Evolutionary conservation across 1,284 basidiomycete species (phyloP), one percentile per base, ranked within the genome.

Genomic region (Ceratobasidium sp.): DNA sequence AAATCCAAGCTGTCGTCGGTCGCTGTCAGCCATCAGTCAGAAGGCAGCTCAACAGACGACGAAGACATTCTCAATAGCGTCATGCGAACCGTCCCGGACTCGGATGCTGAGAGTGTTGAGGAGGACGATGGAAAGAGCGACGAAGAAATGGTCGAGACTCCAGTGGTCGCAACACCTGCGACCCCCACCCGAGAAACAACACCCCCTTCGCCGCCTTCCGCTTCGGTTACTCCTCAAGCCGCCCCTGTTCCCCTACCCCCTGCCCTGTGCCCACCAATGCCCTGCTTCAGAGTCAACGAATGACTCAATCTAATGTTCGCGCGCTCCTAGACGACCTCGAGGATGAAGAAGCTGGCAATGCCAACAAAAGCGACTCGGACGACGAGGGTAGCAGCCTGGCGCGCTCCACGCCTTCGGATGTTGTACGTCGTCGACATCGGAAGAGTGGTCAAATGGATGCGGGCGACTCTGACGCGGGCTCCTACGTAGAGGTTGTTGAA

Each of bases 271-370:
- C 27, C 27, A n/a, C 5, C 29, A 62, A 32, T 31, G 34, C 12
- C 74, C 76, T 5, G 75, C 79, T 13, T 74, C 34, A 29, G 15
- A 35, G 27, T 15, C 43, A 49, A 35, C 57, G 43, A 5, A 34
- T 64, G 45, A 35, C 58, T 25, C 58, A 34, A 5, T 29, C 43
- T 1, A 25, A 31, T 22, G 31, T 64, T n/a, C 32, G 20, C 22
- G 45, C 58, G 12, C 45, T 64, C 20, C 50, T 64, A 47, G 58
- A 64, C 29, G 45, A 38, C 6, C 47, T 64, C 2, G 58, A 64
- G 29, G 29, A 29, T 17, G 58, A 64, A 20, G 58, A 64, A 52
- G 34, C 58, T 20, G 43, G 31, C 25, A 25, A 64, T 15, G 17
- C n/a, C 27, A 43, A 38, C 1, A 15, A 56, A 25, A 20, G 22